Conservation (phyloP, 768 basidiomycete genomes). For the Boletus eberwhitei region DNA sequence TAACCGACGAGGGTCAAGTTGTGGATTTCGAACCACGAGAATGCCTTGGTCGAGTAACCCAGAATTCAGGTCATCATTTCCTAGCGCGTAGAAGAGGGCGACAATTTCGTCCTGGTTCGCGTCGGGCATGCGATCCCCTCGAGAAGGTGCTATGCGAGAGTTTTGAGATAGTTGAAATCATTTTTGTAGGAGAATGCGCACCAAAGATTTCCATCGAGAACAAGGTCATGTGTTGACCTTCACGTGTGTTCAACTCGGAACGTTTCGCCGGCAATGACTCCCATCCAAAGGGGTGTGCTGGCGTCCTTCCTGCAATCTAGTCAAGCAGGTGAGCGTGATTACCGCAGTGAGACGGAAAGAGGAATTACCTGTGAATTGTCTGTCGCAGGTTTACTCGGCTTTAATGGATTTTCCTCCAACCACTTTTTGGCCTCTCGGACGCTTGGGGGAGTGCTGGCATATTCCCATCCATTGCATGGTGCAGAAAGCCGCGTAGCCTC, state of each 20-base stretch:
- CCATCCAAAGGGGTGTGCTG: constrained; percentile 64
- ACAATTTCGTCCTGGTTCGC: constrained; percentile 53
- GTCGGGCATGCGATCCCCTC: constrained; percentile 57
- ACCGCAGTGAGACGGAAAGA: neutral
- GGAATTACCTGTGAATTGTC: constrained; percentile 50
- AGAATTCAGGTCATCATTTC: constrained; percentile 37
- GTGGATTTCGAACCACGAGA: constrained; percentile 47
- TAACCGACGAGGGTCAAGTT: constrained; percentile 40
- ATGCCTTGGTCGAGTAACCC: constrained; percentile 40
- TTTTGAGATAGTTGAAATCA: neutral
- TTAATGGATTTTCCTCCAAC: constrained; percentile 37
- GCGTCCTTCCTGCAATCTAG: constrained; percentile 75
- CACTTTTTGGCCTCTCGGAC: constrained; percentile 51
- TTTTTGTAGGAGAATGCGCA: constrained; percentile 34
- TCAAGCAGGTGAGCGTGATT: neutral
- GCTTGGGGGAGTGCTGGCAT: constrained; percentile 66
- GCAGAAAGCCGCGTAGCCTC: constrained; percentile 5
- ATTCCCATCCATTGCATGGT: constrained; percentile 74
- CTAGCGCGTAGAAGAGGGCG: constrained; percentile 73
- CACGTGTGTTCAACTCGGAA: constrained; percentile 43
- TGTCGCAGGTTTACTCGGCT: constrained; percentile 16
- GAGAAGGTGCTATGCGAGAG: constrained; percentile 50
- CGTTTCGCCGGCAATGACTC: constrained; percentile 51
- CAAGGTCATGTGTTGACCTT: constrained; percentile 71
- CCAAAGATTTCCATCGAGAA: constrained; percentile 86